These are phyloP conservation scores for Mrakia blollopis DNA, from an alignment of 768 basidiomycete species.

Conservation along the genomic window DNA sequence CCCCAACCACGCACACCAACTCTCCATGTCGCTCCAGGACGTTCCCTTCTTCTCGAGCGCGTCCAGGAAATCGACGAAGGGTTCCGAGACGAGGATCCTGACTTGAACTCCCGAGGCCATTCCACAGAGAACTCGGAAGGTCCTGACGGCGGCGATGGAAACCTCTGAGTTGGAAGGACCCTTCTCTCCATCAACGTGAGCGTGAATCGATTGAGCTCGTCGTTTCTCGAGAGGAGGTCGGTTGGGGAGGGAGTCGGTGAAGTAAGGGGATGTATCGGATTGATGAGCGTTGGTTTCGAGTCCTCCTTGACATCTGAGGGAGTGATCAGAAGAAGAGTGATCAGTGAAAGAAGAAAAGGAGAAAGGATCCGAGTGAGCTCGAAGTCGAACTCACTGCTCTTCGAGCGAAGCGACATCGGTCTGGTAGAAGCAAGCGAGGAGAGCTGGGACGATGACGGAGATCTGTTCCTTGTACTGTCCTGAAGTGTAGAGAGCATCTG, in stretches of 20 bases:
- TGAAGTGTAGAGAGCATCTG: constrained; percentile 68
- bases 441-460: constrained; percentile 62
- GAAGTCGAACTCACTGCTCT: constrained; percentile 56
- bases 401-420: constrained; percentile 59
- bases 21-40: constrained; percentile 58
- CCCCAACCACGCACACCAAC: constrained; percentile 77
- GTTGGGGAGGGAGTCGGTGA: constrained; percentile 70
- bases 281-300: neutral
- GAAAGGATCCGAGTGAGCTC: neutral
- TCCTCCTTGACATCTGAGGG: constrained; percentile 6
- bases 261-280: constrained; percentile 57
- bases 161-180: constrained; percentile 73
- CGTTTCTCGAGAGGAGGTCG: constrained; percentile 67
- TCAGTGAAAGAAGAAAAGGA: too few relatives aligned
- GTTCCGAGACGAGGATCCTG: constrained; percentile 58
- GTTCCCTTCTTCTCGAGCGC: constrained; percentile 17
- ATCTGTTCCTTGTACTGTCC: constrained; percentile 73
- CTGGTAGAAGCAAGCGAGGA: constrained; percentile 63
- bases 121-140: constrained; percentile 63
- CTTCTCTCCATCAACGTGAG: constrained; percentile 78
- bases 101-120: constrained; percentile 75
- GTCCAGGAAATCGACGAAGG: constrained; percentile 66
- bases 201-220: constrained; percentile 80
- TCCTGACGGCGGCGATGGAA: constrained; percentile 64
- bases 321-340: neutral